These are phyloP conservation scores for Akanthomyces muscarius DNA, from an alignment of 2,329 filamentous ascomycete species.

Conservation along the genomic window DNA sequence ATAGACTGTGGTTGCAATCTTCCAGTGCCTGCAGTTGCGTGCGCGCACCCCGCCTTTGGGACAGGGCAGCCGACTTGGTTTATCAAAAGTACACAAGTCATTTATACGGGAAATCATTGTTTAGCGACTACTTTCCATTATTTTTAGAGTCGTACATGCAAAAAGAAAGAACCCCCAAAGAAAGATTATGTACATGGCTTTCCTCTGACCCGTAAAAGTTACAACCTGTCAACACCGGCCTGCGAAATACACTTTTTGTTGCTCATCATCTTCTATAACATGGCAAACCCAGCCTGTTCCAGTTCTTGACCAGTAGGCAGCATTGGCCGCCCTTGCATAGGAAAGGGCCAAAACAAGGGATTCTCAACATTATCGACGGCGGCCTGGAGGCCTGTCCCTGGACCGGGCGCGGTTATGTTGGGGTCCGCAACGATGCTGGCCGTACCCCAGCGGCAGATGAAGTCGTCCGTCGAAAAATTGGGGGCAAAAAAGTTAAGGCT, in stretches of 20 bases:
- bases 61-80: no score
- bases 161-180: neutral
- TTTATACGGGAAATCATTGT: no score
- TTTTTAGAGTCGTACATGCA: neutral
- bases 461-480: constrained; percentile 45
- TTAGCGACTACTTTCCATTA: neutral
- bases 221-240: neutral
- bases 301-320: constrained; percentile 44
- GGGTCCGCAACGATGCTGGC: constrained; percentile 18
- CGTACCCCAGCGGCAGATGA: constrained; percentile 44
- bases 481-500: constrained; percentile 57
- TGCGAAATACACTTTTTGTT: neutral
- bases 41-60: no score
- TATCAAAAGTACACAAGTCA: no score
- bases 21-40: no score
- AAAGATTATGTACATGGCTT: neutral
- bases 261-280: constrained; percentile 19
- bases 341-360: constrained; percentile 58
- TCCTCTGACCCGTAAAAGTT: neutral
- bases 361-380: constrained; percentile 43
- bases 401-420: neutral
- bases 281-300: constrained; percentile 49
- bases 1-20: no score
- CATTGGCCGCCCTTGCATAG: constrained; percentile 55
- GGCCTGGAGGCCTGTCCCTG: constrained; percentile 21